phyloP scores from a whole-genome alignment of 257 asterid genomes.

The Buddleja alternifolia region DNA sequence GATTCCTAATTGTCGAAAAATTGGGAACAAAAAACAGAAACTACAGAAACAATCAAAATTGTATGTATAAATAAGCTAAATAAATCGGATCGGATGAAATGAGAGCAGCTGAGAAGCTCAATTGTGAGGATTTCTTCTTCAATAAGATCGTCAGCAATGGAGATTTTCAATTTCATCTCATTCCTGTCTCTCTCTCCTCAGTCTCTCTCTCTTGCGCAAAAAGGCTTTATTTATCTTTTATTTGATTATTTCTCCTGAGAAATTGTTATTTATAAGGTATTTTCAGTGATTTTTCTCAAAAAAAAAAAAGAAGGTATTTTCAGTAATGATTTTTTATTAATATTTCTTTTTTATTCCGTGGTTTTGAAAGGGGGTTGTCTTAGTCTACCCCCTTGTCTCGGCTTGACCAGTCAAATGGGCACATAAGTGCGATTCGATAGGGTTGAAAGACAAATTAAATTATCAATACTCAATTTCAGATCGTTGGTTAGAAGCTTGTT shows the following conservation, averaged over 20 bases:
- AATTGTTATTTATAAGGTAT: background rate
- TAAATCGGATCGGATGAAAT: constrained; percentile 46
- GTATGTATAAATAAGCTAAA: constrained; percentile 19
- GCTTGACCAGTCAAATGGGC: too few relatives aligned
- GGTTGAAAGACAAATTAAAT: too few relatives aligned
- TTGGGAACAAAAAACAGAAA: background rate
- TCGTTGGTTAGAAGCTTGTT: too few relatives aligned
- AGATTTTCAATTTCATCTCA: background rate
- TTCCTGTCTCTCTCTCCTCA: background rate
- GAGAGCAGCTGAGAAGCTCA: constrained; percentile 1
- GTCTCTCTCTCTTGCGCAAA: background rate
- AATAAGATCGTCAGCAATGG: constrained; percentile 44
- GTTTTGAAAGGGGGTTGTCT: too few relatives aligned
- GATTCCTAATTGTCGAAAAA: background rate
- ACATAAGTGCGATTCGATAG: too few relatives aligned
- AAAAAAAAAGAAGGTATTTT: too few relatives aligned
- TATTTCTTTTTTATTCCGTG: too few relatives aligned
- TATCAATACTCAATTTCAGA: too few relatives aligned
- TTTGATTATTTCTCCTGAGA: background rate
- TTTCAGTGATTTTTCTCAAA: background rate
- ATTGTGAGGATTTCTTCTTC: constrained; percentile 18
- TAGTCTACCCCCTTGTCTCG: too few relatives aligned
- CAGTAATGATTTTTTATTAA: too few relatives aligned
- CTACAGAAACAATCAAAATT: background rate
- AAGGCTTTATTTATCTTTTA: background rate